Evolutionary conservation across 164 flowering plant species (phyloP).

Genomic region (Akebia trifoliata): DNA sequence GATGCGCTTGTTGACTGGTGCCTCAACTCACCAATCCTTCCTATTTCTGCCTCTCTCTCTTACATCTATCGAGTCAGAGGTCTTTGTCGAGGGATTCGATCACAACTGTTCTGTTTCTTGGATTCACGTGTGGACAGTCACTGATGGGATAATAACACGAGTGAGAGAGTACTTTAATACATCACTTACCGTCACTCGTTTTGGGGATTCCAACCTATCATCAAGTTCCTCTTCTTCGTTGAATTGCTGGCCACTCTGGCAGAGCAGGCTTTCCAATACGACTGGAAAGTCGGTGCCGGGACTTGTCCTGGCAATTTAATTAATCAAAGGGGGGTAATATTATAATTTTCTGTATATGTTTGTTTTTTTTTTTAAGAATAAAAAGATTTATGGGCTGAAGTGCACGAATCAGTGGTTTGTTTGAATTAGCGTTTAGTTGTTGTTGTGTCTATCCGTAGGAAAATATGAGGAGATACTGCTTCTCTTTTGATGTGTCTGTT

Average conservation of each 20-base stretch:
- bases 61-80: slow-evolving; percentile 46
- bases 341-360: too few species aligned
- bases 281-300: slow-evolving; percentile 75
- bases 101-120: slow-evolving; percentile 41
- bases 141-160: slow-evolving; percentile 71
- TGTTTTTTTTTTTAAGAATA: too few species aligned
- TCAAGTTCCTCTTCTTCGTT: neutral
- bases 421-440: too few species aligned
- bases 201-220: too few species aligned
- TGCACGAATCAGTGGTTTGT: too few species aligned
- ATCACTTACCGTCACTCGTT: slow-evolving; percentile 57
- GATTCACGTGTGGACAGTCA: slow-evolving; percentile 79
- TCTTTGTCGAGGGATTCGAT: slow-evolving; percentile 68
- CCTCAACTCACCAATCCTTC: slow-evolving; percentile 18
- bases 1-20: slow-evolving; percentile 78
- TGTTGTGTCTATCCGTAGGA: too few species aligned
- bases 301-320: slow-evolving; percentile 66
- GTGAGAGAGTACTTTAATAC: slow-evolving; percentile 79
- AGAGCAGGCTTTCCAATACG: slow-evolving; percentile 59
- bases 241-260: slow-evolving; percentile 63
- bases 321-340: too few species aligned
- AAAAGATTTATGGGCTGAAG: too few species aligned
- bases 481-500: too few species aligned
- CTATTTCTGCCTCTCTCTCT: slow-evolving; percentile 37
- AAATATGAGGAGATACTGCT: too few species aligned